Base-by-base conservation (phyloP, 2,329 filamentous ascomycete species). In the Penicillium sp. region DNA sequence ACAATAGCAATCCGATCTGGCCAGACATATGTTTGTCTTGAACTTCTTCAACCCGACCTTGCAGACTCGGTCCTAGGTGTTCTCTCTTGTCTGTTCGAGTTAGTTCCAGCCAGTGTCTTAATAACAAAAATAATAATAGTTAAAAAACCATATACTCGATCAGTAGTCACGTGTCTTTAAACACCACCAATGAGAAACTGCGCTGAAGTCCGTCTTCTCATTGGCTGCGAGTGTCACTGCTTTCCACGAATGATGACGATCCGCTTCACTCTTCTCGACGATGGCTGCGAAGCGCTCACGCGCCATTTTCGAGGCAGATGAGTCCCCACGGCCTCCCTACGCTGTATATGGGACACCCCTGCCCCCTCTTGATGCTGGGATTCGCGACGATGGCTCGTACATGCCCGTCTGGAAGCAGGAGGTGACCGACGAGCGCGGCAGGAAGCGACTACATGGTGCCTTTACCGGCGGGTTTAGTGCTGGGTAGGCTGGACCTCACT, bases 381-480 rank as follows among this genome's bases (percentile, higher is more conserved):
- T 77, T 25, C 82, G 87, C 54, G 89, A 96, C 62, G 86, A 95
- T 69, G 90, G 89, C 45, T 87, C 85, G 27, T 96, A 89, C 60
- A 78, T 95, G 11, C 92, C 92, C 0, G 68, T 95, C n/a, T 96
- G 92, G 88, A 95, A 96, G 69, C 92, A 98, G 71, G 90, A 95
- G 60, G 89, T 94, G 61, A 85, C 84, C 42, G 92, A 98, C 66
- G 92, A 95, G 59, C 81, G 81, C 50, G 92, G 92, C 11, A 75
- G 89, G 52, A 90, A 93, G 66, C 79, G 92, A 37, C 74, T 98
- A 3, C 92, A 98, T 65, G 92, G 92, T 47, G 92, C 92, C 46
- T 98, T 98, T 59, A 95, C 88, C 1, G 92, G 92, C 52, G 92
- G 92, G 18, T 98, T 85, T 70, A 95, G 88, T 70, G 92, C 92